These are phyloP conservation scores for Colletotrichum sublineola DNA, from an alignment of 2,329 filamentous ascomycete genomes.

Conservation along the genomic window DNA sequence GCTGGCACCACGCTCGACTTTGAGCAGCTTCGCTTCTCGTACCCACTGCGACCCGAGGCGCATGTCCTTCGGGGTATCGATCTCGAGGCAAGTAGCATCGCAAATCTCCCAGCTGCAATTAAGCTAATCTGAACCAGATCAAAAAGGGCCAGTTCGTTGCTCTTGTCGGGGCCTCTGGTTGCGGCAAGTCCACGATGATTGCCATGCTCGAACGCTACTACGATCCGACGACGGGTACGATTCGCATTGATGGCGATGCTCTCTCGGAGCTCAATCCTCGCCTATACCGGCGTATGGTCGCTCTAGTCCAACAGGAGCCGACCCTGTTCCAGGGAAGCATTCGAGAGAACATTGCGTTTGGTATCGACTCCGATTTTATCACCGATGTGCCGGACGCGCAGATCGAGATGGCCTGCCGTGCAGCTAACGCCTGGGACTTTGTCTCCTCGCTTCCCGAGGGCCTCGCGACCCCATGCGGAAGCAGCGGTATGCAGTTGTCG, in stretches of 20 bases:
- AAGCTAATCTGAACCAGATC: conserved; percentile 48
- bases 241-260: conserved; percentile 61
- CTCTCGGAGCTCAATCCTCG: conserved; percentile 59
- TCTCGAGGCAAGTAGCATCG: conserved; percentile 48
- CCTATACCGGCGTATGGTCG: conserved; percentile 65
- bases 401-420: conserved; percentile 59
- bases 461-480: conserved; percentile 74
- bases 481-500: conserved; percentile 76
- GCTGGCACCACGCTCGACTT: conserved; percentile 60
- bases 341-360: conserved; percentile 61
- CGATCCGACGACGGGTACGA: conserved; percentile 58
- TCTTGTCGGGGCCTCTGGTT: conserved; percentile 68
- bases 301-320: conserved; percentile 71
- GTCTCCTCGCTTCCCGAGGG: conserved; percentile 56
- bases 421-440: conserved; percentile 65
- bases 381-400: conserved; percentile 49
- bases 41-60: conserved; percentile 62
- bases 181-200: conserved; percentile 73
- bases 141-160: conserved; percentile 64
- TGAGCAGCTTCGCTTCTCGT: conserved; percentile 72
- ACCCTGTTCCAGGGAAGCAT: conserved; percentile 63
- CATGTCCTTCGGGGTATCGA: conserved; percentile 59
- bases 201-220: conserved; percentile 63
- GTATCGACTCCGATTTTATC: conserved; percentile 43
- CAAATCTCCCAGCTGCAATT: neutral